Evolutionary conservation across 768 basidiomycete species (phyloP), one percentile per base, ranked within the genome.

Genomic region (Suillus brevipes): DNA sequence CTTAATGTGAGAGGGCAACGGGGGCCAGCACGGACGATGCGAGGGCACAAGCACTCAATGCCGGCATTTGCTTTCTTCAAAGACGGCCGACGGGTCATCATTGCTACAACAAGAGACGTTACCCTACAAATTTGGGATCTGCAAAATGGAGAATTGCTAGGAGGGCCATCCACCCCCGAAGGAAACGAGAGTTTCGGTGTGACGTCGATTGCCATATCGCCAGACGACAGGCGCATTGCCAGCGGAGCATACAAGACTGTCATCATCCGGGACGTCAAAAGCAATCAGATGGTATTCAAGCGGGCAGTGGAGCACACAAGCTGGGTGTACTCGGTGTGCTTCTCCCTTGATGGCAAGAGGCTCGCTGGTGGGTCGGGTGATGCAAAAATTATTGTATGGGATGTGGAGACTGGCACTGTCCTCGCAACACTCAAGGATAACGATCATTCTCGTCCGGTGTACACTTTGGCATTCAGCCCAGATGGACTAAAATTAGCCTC

Each of bases 401-500:
- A 45, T n/a, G 10, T 10, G 10, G 45, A 47, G 45, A 47, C 45
- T n/a, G 45, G 45, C 10, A 12, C 45, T 5, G n/a, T 12, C 45
- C 45, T 47, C 10, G 20, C 10, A 12, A n/a, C n/a, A 47, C n/a
- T 12, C 43, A 45, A n/a, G 20, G 45, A n/a, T n/a, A 20, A n/a
- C n/a, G 45, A n/a, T 10, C 45, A 10, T 45, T 8, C 9, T 45
- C 4, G 10, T n/a, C 0, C 3, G 0, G 20, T 12, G n/a, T 2
- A 3, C n/a, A 12, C 4, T n/a, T 10, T 47, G n/a, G n/a, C n/a
- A n/a, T 47, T 47, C n/a, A 47, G 45, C n/a, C 47, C 23, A 0
- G 23, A 49, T 49, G 23, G 13, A 12, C 13, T 49, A 14, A 23
- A 14, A 25, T 49, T 49, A 25, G 23, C 6, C 23, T 49, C 13